Conservation (phyloP, 2,329 filamentous ascomycete genomes). For the Thielaviopsis euricoi region DNA sequence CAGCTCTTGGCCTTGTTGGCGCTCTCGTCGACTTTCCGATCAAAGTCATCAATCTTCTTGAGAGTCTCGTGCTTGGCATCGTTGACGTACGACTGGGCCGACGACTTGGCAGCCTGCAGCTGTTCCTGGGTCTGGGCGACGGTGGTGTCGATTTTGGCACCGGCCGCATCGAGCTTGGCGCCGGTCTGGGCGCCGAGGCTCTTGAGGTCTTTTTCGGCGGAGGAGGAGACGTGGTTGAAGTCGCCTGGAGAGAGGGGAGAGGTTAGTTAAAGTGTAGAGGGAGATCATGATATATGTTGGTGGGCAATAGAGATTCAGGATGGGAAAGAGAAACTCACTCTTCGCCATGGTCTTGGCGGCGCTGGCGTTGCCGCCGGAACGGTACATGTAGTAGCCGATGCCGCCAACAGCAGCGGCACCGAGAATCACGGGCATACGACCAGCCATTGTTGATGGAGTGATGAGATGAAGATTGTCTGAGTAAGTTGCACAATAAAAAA, state of each 20-base stretch:
- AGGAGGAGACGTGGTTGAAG: constrained; percentile 48
- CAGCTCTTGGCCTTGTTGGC: constrained; percentile 77
- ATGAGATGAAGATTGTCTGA: not conserved
- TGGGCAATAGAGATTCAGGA: not conserved
- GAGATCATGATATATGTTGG: not conserved
- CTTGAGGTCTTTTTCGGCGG: constrained; percentile 48
- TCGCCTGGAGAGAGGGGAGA: constrained; percentile 42
- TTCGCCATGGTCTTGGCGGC: constrained; percentile 48
- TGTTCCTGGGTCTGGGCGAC: constrained; percentile 46
- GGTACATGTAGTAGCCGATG: constrained; percentile 82
- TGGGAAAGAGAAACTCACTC: constrained; percentile 35
- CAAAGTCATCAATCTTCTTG: constrained; percentile 66
- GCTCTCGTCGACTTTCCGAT: constrained; percentile 64
- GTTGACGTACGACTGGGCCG: constrained; percentile 42
- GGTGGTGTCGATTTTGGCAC: constrained; percentile 20
- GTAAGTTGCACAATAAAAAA: no score
- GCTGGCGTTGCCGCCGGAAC: constrained; percentile 63
- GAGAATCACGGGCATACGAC: constrained; percentile 30
- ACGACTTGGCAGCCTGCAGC: constrained; percentile 42
- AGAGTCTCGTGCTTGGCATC: constrained; percentile 46
- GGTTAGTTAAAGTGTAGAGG: not conserved
- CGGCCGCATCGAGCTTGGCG: constrained; percentile 50
- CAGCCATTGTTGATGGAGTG: constrained; percentile 26
- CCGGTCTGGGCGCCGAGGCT: constrained; percentile 32
- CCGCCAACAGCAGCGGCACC: constrained; percentile 50